A percentile compares a stretch with the other conserved stretches of the same genome.
These are phyloP conservation scores for Endoconidiophora polonica DNA, from an alignment of 2,329 filamentous ascomycete species.

Conservation along the genomic window DNA sequence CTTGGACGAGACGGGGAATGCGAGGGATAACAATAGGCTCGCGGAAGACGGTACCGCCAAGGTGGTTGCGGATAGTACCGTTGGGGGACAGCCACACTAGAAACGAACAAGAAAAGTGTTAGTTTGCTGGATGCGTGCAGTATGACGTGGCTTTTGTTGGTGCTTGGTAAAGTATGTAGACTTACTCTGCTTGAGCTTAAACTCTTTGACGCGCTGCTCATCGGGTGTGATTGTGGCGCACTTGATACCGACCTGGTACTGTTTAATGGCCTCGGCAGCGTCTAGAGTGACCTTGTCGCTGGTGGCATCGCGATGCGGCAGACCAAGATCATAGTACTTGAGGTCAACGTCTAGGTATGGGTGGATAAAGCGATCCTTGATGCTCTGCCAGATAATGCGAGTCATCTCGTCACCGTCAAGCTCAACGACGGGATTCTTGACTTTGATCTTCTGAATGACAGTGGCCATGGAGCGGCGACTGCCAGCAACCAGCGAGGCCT, in stretches of 20 bases:
- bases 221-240: conserved; percentile 98
- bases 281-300: conserved; percentile 92
- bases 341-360: conserved; percentile 94
- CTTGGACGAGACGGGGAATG: conserved; percentile 82
- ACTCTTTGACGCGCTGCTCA: conserved; percentile 90
- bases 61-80: conserved; percentile 61
- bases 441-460: conserved; percentile 74
- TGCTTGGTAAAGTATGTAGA: conserved; percentile 11
- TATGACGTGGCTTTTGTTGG: background rate
- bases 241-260: conserved; percentile 97
- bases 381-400: conserved; percentile 95
- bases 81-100: conserved; percentile 97
- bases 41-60: conserved; percentile 94
- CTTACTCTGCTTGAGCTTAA: conserved; percentile 94
- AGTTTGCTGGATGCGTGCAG: background rate
- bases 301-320: conserved; percentile 90
- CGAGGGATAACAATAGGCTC: conserved; percentile 93
- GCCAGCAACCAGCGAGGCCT: conserved; percentile 13
- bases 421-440: conserved; percentile 98
- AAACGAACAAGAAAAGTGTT: conserved; percentile 2
- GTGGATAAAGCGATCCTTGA: conserved; percentile 97
- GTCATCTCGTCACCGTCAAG: conserved; percentile 95
- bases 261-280: conserved; percentile 93
- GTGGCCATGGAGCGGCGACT: conserved; percentile 34
- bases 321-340: conserved; percentile 92